Conservation (phyloP, 148 eudicot species). For the Selenicereus undatus region DNA sequence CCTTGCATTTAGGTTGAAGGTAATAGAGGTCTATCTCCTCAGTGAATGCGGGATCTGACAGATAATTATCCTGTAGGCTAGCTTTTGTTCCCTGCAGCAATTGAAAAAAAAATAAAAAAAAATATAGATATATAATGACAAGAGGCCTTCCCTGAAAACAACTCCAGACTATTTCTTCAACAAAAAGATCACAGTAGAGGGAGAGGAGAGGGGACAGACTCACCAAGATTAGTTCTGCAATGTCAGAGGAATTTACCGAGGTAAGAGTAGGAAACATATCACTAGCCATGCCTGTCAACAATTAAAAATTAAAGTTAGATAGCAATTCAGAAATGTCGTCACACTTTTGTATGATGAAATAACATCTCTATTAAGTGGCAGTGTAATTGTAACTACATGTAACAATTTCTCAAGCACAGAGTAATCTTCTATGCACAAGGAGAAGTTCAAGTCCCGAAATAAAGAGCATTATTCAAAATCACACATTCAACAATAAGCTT, state of each 20-base stretch:
- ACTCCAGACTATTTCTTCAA: not conserved
- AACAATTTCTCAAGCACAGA: not conserved
- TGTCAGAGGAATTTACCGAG: conserved; percentile 35
- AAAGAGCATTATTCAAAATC: not conserved
- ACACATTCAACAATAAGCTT: not conserved
- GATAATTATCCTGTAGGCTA: not conserved
- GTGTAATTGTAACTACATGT: no score
- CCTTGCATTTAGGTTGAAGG: conserved; percentile 26
- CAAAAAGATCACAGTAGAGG: not conserved
- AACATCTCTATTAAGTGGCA: no score
- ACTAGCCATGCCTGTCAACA: conserved; percentile 44
- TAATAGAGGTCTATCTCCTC: not conserved
- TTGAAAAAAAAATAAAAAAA: not conserved
- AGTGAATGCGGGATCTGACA: not conserved
- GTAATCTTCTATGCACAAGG: not conserved
- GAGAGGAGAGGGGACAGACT: not conserved
- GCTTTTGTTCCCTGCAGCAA: conserved; percentile 16
- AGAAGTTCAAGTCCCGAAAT: no score
- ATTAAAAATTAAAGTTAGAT: not conserved
- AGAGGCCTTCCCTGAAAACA: not conserved
- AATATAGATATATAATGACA: not conserved
- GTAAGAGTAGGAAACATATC: conserved; percentile 37
- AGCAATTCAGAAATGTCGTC: not conserved
- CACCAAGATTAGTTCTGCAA: conserved; percentile 18
- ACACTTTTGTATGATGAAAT: no score